These are phyloP conservation scores for Wickerhamiella hasegawae DNA, from an alignment of 805 yeast genomes.

Conservation along the genomic window DNA sequence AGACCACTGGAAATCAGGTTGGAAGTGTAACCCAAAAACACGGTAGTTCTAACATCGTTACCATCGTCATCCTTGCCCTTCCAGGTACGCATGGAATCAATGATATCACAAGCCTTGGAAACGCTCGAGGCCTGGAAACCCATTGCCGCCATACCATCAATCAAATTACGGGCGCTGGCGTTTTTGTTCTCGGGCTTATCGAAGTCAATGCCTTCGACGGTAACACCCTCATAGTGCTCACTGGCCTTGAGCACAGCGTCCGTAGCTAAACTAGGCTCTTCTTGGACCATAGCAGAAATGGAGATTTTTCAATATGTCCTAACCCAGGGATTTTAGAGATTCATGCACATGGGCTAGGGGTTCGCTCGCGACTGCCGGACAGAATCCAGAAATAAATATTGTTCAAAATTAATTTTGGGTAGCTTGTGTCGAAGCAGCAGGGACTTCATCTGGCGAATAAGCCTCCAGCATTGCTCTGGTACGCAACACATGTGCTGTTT, in stretches of 20 bases:
- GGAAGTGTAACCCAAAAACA: conserved; percentile 92
- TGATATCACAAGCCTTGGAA: conserved; percentile 80
- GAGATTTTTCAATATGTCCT: too few species aligned
- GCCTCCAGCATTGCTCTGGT: too few species aligned
- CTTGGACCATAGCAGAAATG: not conserved
- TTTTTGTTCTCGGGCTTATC: conserved; percentile 59
- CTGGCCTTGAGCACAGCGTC: conserved; percentile 87
- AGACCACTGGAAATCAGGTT: conserved; percentile 89
- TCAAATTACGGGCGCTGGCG: conserved; percentile 63
- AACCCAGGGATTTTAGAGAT: too few species aligned
- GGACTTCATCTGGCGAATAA: too few species aligned
- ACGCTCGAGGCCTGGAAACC: conserved; percentile 92
- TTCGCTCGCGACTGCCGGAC: too few species aligned
- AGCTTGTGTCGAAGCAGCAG: too few species aligned
- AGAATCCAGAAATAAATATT: too few species aligned
- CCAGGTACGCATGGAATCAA: conserved; percentile 86
- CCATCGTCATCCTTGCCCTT: conserved; percentile 61
- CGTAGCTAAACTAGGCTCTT: conserved; percentile 52
- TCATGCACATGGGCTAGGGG: too few species aligned
- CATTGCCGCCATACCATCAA: conserved; percentile 78
- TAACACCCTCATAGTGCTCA: conserved; percentile 57
- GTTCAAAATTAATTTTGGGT: too few species aligned
- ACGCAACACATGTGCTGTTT: too few species aligned
- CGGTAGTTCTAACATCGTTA: conserved; percentile 58
- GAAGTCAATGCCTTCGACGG: conserved; percentile 83